Conservation (phyloP, 768 basidiomycete species). For the Leccinum uliginosum region DNA sequence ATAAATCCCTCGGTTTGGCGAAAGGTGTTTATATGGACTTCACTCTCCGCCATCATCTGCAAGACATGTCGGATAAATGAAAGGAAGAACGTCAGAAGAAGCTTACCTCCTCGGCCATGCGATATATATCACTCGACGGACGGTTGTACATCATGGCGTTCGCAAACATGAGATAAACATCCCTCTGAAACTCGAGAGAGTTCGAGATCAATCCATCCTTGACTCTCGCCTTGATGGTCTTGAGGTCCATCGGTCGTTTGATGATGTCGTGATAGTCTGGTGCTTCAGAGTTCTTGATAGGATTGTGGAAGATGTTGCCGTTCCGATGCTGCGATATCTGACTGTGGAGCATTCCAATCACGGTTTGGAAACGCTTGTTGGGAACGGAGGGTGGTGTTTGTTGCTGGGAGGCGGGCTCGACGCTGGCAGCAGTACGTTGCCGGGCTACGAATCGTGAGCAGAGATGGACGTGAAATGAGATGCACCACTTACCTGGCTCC, state of each 20-base stretch:
- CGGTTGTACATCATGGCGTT: slow-evolving; percentile 98
- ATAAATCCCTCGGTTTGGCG: slow-evolving; percentile 74
- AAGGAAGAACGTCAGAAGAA: not conserved
- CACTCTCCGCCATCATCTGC: slow-evolving; percentile 77
- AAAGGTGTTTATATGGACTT: slow-evolving; percentile 61
- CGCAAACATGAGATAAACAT: slow-evolving; percentile 90
- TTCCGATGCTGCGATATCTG: slow-evolving; percentile 83
- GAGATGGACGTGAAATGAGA: not conserved
- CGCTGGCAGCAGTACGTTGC: slow-evolving; percentile 12
- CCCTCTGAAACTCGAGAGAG: slow-evolving; percentile 85
- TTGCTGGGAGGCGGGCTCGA: slow-evolving; percentile 14
- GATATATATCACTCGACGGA: slow-evolving; percentile 78
- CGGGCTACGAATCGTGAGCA: slow-evolving; percentile 16
- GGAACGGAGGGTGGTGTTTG: slow-evolving; percentile 29
- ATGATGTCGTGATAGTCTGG: slow-evolving; percentile 91
- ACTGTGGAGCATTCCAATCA: slow-evolving; percentile 76
- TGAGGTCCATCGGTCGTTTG: slow-evolving; percentile 93
- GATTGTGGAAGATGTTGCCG: slow-evolving; percentile 87
- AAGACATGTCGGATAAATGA: not conserved
- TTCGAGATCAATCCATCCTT: slow-evolving; percentile 79
- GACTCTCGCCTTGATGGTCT: slow-evolving; percentile 83
- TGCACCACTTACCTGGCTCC: slow-evolving; percentile 40
- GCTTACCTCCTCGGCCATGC: slow-evolving; percentile 88
- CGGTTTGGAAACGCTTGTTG: slow-evolving; percentile 72
- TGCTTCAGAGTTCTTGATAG: slow-evolving; percentile 84